Evolutionary conservation across 2,329 filamentous ascomycete species (phyloP).

Genomic region (Calonectria pseudoreteaudii): DNA sequence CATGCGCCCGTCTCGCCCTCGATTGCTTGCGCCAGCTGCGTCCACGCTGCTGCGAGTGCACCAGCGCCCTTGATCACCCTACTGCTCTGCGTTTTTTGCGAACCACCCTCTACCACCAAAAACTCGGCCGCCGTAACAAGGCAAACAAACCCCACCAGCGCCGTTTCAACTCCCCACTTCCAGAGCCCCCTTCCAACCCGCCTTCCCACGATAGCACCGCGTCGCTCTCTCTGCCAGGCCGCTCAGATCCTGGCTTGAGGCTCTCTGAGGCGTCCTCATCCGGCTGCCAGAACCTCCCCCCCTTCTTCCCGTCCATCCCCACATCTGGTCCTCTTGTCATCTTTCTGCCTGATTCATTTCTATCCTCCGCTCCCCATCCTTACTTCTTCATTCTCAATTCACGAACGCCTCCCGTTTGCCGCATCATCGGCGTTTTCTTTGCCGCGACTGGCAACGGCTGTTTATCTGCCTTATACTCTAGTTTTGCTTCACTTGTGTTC

Average conservation of each 20-base stretch:
- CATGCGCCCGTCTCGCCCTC: not conserved
- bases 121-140: not conserved
- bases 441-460: not conserved
- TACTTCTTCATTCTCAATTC: conserved; percentile 6
- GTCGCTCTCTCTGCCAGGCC: not conserved
- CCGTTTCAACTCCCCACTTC: conserved; percentile 26
- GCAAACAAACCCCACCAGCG: conserved; percentile 18
- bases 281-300: conserved; percentile 8
- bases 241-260: not conserved
- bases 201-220: not conserved
- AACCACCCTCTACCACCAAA: conserved; percentile 11
- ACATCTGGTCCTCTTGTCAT: conserved; percentile 1
- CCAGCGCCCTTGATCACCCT: not conserved
- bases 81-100: not conserved
- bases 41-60: not conserved
- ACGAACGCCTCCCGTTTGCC: not conserved
- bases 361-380: not conserved
- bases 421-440: not conserved
- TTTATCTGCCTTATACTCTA: not conserved
- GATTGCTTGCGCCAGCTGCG: not conserved
- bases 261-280: not conserved
- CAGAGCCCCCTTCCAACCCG: not conserved
- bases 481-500: not conserved
- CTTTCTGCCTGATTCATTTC: conserved; percentile 12
- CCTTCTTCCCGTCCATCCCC: conserved; percentile 17